Evolutionary conservation across 225 moss, liverwort and hornwort genomes (phyloP), one percentile per base, ranked within the genome.

Genomic region (Straminergon stramineum): DNA sequence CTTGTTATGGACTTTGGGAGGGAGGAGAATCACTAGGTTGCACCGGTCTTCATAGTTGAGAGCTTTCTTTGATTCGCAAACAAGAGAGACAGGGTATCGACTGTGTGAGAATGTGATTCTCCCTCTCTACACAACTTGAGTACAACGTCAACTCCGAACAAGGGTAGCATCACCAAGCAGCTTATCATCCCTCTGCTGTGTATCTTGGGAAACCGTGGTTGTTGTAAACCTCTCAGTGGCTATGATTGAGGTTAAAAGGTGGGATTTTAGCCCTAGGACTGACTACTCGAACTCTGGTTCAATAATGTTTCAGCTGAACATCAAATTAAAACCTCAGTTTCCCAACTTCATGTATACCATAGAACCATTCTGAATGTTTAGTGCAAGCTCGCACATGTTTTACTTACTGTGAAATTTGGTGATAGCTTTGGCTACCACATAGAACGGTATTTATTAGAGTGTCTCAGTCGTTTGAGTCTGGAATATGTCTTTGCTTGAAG

Each of bases 1-100:
- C 80, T 95, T 77, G 93, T 95, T 67, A 69, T 91, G 31, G 92
- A 95, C 90, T 95, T 93, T 61, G 95, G 95, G 86, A 88, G 94
- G 78, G 91, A 92, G 90, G 89, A 93, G 86, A 88, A 91, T 88
- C 90, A 92, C 77, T 92, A 89, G 85, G 62, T 15, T 87, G 77
- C 78, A 27, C 62, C 27, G n/a, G 52, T 71, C 80, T 84, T 82
- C 70, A 37, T 70, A 61, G 56, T 69, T 56, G 82, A 76, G 58
- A 74, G 56, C 81, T 92, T 82, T 64, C 67, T 75, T 58, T n/a
- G 43, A 61, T 82, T 85, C 82, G 85, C 69, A 85, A 88, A 62
- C 69, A 90, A 58, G 79, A 45, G 88, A 81, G 69, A 56, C 23
- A 55, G 37, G 67, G 61, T 75, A 67, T 51, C 48, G 48, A 66